Base-by-base conservation (phyloP, 768 basidiomycete genomes). In the Hypholoma sublateritium region DNA sequence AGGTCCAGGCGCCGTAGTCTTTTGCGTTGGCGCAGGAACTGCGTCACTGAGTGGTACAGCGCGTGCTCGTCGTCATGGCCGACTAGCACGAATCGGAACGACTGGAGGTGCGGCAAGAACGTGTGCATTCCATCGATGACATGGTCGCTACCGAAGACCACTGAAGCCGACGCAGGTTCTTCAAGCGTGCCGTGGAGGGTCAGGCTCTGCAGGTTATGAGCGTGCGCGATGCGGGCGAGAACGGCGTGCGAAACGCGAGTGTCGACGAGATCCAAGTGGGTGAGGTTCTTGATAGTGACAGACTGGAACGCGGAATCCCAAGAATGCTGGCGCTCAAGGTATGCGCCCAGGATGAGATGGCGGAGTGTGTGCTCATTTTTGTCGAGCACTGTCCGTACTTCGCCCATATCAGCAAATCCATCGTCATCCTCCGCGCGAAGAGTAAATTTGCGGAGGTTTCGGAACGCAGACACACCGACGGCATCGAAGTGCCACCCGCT, bases 401-500 rank as follows among this genome's bases (percentile, higher is more conserved):
- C 86, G 37, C 79, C 80, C 83, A 88, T 86, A 60, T 86, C 84
- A 1, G 86, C 86, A 59, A 82, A 83, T 9, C 87, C 86, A 58
- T 87, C 85, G 69, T 87, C 85, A 67, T 88, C 86, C 62, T 87
- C 85, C 1, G 86, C 85, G 13, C 86, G 79, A 13, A 89, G 74
- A 21, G 84, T 86, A 71, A 89, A 87, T 65, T 85, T 84, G 53
- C 77, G 79, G 14, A 89, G 74, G 49, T 80, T 76, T 8, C 69
- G 72, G 72, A 88, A 87, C 1, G 78, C 76, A n/a, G 83, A 84
- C 36, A 88, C 84, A 36, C 85, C 86, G 11, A 82, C 82, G 12
- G 86, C 86, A 60, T 87, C 87, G 61, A 89, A 89, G 69, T 89
- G 87, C 83, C 85, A 89, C 1, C 87, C 87, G 44, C 82, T 84